Base-by-base conservation (phyloP, 805 yeast genomes). In the Teunomyces pallodes region DNA sequence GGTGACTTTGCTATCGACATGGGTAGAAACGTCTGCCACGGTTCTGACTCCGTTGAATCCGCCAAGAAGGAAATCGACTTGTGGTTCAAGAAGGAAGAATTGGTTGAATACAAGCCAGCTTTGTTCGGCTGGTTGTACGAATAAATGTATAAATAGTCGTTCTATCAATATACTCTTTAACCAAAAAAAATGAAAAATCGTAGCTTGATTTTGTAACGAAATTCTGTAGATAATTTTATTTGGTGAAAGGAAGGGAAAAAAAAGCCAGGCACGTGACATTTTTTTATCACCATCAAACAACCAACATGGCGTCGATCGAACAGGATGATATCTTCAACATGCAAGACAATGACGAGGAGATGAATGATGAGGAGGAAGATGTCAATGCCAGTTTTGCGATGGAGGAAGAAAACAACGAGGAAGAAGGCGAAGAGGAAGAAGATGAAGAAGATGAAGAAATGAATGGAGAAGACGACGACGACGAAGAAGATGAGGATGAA, bases 1-100 rank as follows among this genome's bases (percentile, higher is more conserved):
- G 98, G 96, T 74, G 99, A 94, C 80, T 94, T 77, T 64, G 99
- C 97, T 73, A 79, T 94, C 65, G 99, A 94, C 78, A 90, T 88
- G 83, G 99, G 99, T 73, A 90, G 99, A 86, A 94, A 94, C 84
- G 96, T 94, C 67, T 81, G 87, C 74, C 99, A 94, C 83, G 99
- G 99, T 75, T 92, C 98, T 61, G 99, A 94, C 83, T 90, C 98
- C 56, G 99, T 94, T 66, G 99, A 92, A 80, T 80, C 86, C 62
- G 99, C 99, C 66, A 76, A 90, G 75, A 88, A 87, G 82, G 99
- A 94, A 83, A 94, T 94, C 62, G 84, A 69, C 61, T 82, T 94
- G 68, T 94, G 99, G 99, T 94, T 94, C 91, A 90, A 90, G 86
- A 81, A 84, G 75, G 97, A 90, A 75, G 99, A 94, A 82, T 78